A percentile compares a stretch with the other conserved stretches of the same genome.
These are phyloP conservation scores for Teunomyces panamensis DNA, from an alignment of 805 yeast species.

Conservation along the genomic window DNA sequence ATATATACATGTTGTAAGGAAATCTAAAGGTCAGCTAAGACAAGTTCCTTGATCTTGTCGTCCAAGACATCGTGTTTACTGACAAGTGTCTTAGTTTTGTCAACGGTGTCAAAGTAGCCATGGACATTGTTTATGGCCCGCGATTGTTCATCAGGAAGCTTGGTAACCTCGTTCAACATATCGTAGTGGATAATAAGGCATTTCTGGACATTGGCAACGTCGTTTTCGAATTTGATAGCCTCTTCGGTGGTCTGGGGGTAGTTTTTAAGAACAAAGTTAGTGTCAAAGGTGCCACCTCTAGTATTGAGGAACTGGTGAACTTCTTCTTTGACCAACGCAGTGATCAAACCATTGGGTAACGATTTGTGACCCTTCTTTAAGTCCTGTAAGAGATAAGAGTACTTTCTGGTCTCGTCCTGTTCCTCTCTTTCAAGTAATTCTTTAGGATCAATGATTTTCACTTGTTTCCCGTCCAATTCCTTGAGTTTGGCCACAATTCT, in stretches of 20 bases:
- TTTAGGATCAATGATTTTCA: slow-evolving; percentile 50
- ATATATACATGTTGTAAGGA: background rate
- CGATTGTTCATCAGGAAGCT: slow-evolving; percentile 16
- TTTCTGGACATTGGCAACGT: slow-evolving; percentile 49
- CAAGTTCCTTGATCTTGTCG: slow-evolving; percentile 14
- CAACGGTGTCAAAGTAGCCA: slow-evolving; percentile 66
- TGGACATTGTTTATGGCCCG: slow-evolving; percentile 45
- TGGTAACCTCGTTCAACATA: slow-evolving; percentile 17
- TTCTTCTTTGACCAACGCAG: slow-evolving; percentile 46
- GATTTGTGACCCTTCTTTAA: slow-evolving; percentile 24
- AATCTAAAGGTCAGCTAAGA: slow-evolving; percentile 9
- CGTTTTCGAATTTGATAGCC: slow-evolving; percentile 71
- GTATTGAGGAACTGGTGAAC: slow-evolving; percentile 34
- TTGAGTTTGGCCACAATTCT: slow-evolving; percentile 15
- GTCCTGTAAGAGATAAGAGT: slow-evolving; percentile 52
- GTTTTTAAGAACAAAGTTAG: slow-evolving; percentile 50
- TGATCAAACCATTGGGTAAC: slow-evolving; percentile 46
- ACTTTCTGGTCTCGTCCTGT: slow-evolving; percentile 42
- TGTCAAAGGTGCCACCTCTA: slow-evolving; percentile 36
- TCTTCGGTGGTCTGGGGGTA: slow-evolving; percentile 64
- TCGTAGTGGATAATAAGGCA: slow-evolving; percentile 37
- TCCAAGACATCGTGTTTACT: slow-evolving; percentile 20
- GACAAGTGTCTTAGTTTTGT: slow-evolving; percentile 28
- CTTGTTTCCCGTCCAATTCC: slow-evolving; percentile 12
- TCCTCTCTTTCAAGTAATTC: slow-evolving; percentile 47